Percentiles rank a stretch among this genome's conserved stretches.
Evolutionary conservation across 257 asterid species (phyloP).

Genomic region (Mentha longifolia): DNA sequence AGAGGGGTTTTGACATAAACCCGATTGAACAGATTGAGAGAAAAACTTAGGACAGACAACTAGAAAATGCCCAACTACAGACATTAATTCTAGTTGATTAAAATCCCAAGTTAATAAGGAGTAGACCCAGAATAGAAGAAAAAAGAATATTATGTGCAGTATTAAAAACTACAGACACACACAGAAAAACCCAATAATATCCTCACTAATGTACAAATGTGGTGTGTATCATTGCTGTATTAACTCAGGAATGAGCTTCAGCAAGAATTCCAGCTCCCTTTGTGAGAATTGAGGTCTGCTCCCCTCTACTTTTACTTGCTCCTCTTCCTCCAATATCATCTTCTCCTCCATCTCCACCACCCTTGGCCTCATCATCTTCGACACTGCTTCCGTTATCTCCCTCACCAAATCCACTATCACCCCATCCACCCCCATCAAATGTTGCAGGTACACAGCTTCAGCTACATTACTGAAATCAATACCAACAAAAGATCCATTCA

Average conservation of each 20-base stretch:
- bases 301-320: constrained; percentile 30
- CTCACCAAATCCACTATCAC: constrained; percentile 84
- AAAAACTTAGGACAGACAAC: background rate
- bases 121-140: background rate
- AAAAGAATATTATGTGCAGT: constrained; percentile 23
- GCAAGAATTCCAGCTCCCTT: constrained; percentile 77
- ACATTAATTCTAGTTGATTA: background rate
- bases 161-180: background rate
- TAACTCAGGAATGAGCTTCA: constrained; percentile 83
- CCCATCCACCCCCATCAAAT: constrained; percentile 91
- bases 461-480: constrained; percentile 70
- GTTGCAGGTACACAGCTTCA: constrained; percentile 89
- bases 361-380: constrained; percentile 49
- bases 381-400: constrained; percentile 70
- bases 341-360: constrained; percentile 31
- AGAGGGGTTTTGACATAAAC: background rate
- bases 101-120: constrained; percentile 7
- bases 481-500: background rate
- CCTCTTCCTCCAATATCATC: constrained; percentile 39
- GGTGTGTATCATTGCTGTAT: constrained; percentile 48
- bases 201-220: background rate
- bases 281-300: constrained; percentile 74
- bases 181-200: background rate
- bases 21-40: background rate
- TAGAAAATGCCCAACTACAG: background rate